Percentiles rank a stretch among this genome's conserved stretches.
These are phyloP conservation scores for Nelumbo lutea DNA, from an alignment of 164 flowering plant genomes.

Conservation along the genomic window DNA sequence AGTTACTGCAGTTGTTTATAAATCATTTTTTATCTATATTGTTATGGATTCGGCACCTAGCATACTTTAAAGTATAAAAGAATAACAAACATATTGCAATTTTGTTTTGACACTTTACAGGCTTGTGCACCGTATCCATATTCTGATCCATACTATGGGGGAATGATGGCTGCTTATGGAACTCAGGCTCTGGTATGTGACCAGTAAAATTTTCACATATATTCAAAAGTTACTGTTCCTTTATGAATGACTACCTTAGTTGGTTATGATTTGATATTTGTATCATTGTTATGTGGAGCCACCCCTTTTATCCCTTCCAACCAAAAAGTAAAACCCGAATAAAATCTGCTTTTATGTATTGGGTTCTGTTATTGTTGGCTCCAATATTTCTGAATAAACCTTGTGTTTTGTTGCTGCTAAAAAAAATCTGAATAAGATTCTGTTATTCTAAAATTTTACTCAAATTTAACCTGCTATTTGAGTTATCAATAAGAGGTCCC, in stretches of 20 bases:
- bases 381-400: background rate
- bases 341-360: background rate
- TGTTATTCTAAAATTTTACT: background rate
- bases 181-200: constrained; percentile 65
- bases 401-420: no score
- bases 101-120: constrained; percentile 35
- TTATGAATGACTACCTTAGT: background rate
- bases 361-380: background rate
- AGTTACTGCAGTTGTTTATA: background rate
- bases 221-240: background rate
- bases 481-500: no score
- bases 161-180: constrained; percentile 75
- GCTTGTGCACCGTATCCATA: constrained; percentile 71
- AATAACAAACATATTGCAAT: constrained; percentile 6
- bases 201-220: constrained; percentile 2
- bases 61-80: background rate
- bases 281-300: background rate
- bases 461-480: background rate
- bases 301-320: background rate
- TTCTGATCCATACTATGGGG: constrained; percentile 77
- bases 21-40: background rate
- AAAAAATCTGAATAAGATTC: background rate
- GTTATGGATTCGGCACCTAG: background rate
- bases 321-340: no score
- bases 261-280: background rate